Evolutionary conservation across 257 asterid genomes (phyloP).

Genomic region (Solanum infundibuliforme): DNA sequence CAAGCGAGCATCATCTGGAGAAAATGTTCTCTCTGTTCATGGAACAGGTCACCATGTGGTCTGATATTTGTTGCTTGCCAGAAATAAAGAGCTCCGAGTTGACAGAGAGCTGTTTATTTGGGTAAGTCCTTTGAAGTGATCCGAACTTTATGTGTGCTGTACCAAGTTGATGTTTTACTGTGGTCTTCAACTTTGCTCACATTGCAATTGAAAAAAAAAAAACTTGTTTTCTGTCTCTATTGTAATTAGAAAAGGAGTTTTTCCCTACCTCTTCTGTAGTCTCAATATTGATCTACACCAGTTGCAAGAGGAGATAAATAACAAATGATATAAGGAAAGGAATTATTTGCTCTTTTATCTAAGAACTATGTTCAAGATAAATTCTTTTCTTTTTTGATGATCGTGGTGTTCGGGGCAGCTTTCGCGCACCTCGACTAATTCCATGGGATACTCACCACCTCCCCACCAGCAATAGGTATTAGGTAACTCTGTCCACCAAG

Average conservation of each 20-base stretch:
- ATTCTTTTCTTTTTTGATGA: background rate
- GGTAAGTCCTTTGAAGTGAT: slow-evolving; percentile 30
- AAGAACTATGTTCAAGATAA: background rate
- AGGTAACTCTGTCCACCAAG: background rate
- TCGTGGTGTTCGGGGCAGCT: background rate
- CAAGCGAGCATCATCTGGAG: slow-evolving; percentile 66
- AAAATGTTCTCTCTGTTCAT: slow-evolving; percentile 71
- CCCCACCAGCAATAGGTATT: background rate
- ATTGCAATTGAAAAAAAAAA: background rate
- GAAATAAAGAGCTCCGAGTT: slow-evolving; percentile 68
- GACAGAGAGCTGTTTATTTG: slow-evolving; percentile 65
- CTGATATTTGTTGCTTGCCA: slow-evolving; percentile 76
- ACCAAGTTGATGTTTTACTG: background rate
- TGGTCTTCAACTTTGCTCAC: background rate
- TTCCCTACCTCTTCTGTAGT: background rate
- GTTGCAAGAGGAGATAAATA: background rate
- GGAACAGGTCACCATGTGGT: slow-evolving; percentile 85
- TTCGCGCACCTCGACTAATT: background rate
- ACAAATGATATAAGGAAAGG: background rate
- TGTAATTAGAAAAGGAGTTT: background rate
- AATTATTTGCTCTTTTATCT: background rate
- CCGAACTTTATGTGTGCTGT: background rate
- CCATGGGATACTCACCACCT: background rate
- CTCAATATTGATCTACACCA: background rate
- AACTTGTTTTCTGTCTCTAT: background rate